Conservation (phyloP, 306 rosid genomes). For the Vigna unguiculata region DNA sequence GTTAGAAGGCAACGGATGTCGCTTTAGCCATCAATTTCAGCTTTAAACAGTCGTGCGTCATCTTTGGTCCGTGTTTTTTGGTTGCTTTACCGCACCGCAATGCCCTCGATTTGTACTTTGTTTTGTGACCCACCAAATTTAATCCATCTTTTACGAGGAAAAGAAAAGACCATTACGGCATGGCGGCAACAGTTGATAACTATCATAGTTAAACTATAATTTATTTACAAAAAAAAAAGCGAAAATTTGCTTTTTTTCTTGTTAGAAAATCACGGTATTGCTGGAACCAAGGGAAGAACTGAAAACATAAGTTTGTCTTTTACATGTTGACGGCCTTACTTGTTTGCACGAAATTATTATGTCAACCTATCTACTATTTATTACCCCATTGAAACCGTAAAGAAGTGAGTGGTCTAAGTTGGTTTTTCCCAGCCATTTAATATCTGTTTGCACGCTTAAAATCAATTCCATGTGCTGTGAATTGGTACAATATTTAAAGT, state of each 20-base stretch:
- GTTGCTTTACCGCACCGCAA: background rate
- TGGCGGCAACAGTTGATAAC: background rate
- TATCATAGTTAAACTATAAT: background rate
- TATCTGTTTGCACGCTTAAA: background rate
- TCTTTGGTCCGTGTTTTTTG: conserved; percentile 12
- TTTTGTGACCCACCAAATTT: background rate
- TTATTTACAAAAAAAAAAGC: background rate
- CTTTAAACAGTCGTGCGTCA: background rate
- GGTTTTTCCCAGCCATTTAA: background rate
- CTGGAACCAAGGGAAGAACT: background rate
- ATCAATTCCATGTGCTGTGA: background rate
- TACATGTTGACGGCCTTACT: background rate
- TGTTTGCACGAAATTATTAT: background rate
- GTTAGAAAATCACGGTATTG: background rate
- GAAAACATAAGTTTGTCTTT: background rate
- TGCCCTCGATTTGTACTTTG: background rate
- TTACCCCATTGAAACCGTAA: too few relatives aligned
- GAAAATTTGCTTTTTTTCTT: background rate
- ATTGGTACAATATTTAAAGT: background rate
- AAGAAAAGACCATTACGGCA: too few relatives aligned
- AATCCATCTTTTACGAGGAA: background rate
- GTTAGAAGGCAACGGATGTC: background rate
- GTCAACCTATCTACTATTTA: background rate
- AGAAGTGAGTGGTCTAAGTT: background rate
- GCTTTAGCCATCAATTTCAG: background rate